Evolutionary conservation across 768 basidiomycete species (phyloP).

Genomic region (Phallus indusiatus): DNA sequence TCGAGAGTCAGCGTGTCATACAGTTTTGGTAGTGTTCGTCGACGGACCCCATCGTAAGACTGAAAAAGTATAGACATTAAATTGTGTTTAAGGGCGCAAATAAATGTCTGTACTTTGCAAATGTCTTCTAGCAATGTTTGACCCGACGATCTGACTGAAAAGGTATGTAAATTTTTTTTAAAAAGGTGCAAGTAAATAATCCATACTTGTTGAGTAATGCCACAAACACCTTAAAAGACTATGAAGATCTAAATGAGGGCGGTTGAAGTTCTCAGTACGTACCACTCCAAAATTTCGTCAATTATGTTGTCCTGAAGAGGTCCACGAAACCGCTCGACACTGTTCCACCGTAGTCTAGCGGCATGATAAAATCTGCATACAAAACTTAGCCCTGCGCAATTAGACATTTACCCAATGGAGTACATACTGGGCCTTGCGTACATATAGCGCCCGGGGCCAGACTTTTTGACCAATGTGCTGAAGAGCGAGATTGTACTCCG

Average conservation of each 20-base stretch:
- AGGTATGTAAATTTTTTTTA: slow-evolving; percentile 18
- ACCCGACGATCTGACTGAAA: slow-evolving; percentile 33
- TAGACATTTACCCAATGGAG: not conserved
- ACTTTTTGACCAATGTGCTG: slow-evolving; percentile 62
- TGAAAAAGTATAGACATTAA: slow-evolving; percentile 17
- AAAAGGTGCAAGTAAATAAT: slow-evolving; percentile 5
- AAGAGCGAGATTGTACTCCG: slow-evolving; percentile 58
- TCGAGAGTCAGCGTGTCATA: slow-evolving; percentile 53
- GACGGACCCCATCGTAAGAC: slow-evolving; percentile 62
- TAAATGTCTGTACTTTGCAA: slow-evolving; percentile 31
- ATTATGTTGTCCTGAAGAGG: slow-evolving; percentile 52
- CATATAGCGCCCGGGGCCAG: slow-evolving; percentile 66
- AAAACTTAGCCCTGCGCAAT: not conserved
- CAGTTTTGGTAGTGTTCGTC: slow-evolving; percentile 50
- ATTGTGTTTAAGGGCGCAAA: not conserved
- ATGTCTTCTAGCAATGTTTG: slow-evolving; percentile 42
- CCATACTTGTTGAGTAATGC: slow-evolving; percentile 50
- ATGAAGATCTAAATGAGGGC: not conserved
- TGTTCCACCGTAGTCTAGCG: slow-evolving; percentile 61
- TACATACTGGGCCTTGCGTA: slow-evolving; percentile 54
- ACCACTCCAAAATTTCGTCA: slow-evolving; percentile 68
- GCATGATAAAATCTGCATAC: slow-evolving; percentile 32
- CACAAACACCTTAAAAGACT: slow-evolving; percentile 32
- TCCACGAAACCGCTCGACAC: slow-evolving; percentile 56
- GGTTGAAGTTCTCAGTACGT: slow-evolving; percentile 13